These are phyloP conservation scores for Chrysopogon serrulatus DNA, from an alignment of 176 grass and related monocot genomes.

Conservation along the genomic window DNA sequence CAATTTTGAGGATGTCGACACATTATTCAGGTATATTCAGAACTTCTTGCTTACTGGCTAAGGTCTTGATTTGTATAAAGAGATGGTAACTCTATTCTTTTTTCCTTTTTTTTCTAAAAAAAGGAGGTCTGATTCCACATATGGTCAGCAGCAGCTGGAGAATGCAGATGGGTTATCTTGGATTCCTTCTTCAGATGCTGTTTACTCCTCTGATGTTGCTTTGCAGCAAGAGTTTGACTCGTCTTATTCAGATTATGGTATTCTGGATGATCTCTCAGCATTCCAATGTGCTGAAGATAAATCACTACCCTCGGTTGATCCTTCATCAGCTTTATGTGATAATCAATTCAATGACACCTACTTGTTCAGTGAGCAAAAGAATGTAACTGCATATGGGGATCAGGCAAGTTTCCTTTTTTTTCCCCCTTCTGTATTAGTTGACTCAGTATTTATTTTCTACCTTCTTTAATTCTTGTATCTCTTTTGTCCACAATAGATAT, in stretches of 20 bases:
- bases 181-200: slow-evolving; percentile 69
- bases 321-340: slow-evolving; percentile 29
- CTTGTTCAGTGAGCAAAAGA: slow-evolving; percentile 37
- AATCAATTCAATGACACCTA: slow-evolving; percentile 31
- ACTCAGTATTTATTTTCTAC: neutral
- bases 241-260: slow-evolving; percentile 49
- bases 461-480: neutral
- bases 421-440: neutral
- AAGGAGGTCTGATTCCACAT: slow-evolving; percentile 79
- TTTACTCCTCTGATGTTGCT: slow-evolving; percentile 64
- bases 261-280: slow-evolving; percentile 48
- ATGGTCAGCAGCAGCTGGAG: slow-evolving; percentile 51
- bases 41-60: neutral
- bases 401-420: slow-evolving; percentile 44
- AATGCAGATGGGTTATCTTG: slow-evolving; percentile 61
- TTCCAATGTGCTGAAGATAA: slow-evolving; percentile 41
- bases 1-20: slow-evolving; percentile 87
- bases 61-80: neutral
- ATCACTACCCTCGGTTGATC: slow-evolving; percentile 27
- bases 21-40: slow-evolving; percentile 84
- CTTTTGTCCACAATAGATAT: slow-evolving; percentile 36
- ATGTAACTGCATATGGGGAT: slow-evolving; percentile 28
- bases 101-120: neutral
- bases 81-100: neutral
- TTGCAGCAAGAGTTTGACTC: slow-evolving; percentile 37